Evolutionary conservation across 139 green algal genomes (phyloP), one percentile per base, ranked within the genome.

Genomic region (Medakamo hakoo): DNA sequence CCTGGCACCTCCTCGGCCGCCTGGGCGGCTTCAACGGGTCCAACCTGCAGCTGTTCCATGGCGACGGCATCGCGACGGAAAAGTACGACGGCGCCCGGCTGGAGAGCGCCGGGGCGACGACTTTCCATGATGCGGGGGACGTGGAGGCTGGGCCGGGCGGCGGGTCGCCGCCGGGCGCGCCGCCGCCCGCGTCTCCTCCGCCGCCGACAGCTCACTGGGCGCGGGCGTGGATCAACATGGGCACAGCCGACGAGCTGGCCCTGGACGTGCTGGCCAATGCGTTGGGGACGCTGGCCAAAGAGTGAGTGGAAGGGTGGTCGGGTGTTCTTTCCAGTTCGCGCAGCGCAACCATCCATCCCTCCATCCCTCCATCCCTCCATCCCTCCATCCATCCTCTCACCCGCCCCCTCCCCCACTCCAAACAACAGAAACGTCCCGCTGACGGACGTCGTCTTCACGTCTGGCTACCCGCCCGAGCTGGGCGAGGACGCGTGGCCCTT

Each of bases 211-310:
- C 31, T 3, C n/a, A 5, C 14, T 29, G 20, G n/a, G 3, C 59
- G 26, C 24, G 9, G 20, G 27, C 49, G 29, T 30, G 84, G 73
- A 24, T 94, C 9, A 83, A 95, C 76, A 73, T 95, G 68, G 88
- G 88, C 28, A 92, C 82, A 21, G 79, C 76, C 4, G 88, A 95
- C 59, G 88, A 95, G 74, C 62, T 95, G 57, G 79, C 78, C 2
- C 68, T 95, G 31, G 88, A 95, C 62, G 61, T 92, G 23, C 75
- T 95, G n/a, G 77, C 95, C 68, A 95, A 95, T 67, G 76, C 72
- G 58, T 63, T 95, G 19, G 55, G 73, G 26, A 82, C 76, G n/a
- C 89, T 91, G 40, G 40, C 40, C 40, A 52, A 52, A 52, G 40
- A 52, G 40, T 21, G 40, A 52, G 16, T 21, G 40, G 40, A 52